Base-by-base conservation (phyloP, 75 land plant species). In the Selaginella moellendorffii region DNA sequence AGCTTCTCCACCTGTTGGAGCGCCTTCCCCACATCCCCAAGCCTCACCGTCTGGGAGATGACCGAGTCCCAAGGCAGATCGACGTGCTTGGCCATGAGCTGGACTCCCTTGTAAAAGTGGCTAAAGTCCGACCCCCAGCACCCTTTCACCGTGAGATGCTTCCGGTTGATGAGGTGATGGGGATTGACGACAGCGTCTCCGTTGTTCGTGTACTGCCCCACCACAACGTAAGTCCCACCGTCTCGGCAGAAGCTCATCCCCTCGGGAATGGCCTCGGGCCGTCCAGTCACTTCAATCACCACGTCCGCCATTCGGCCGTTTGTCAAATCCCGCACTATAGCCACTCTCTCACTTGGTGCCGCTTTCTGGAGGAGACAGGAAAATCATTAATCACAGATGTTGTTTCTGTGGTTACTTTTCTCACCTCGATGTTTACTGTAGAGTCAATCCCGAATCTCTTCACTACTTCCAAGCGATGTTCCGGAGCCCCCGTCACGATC, bases 111-210 rank as follows among this genome's bases (percentile, higher is more conserved):
- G 54, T 78, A 78, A 54, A 78, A 78, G 29, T 78, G 80, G 58
- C 80, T 76, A 67, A 78, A 78, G 56, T 78, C 80, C 19, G 80
- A 78, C 31, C 80, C 80, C 80, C 80, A 78, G 1, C 80, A 75
- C 28, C 80, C 79, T 52, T 66, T 78, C 29, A 78, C 60, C 0
- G 73, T 70, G 69, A 78, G 72, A 53, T 78, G 79, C 30, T 78
- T 78, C 0, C 80, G 51, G 72, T 78, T 78, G 58, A 78, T 76
- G 27, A 65, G 68, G 51, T 62, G 61, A 53, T 78, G 80, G 19
- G 80, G 80, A 61, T 78, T 78, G 10, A 78, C 60, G 9, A 31
- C 29, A n/a, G 68, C 73, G 42, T 69, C 79, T 23, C 80, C 80
- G 42, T 75, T 78, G 79, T 78, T 79, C 42, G 80, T 78, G 61